These are phyloP conservation scores for Phytopythium oedochilum DNA, from an alignment of 352 stramenopile species.

Conservation along the genomic window DNA sequence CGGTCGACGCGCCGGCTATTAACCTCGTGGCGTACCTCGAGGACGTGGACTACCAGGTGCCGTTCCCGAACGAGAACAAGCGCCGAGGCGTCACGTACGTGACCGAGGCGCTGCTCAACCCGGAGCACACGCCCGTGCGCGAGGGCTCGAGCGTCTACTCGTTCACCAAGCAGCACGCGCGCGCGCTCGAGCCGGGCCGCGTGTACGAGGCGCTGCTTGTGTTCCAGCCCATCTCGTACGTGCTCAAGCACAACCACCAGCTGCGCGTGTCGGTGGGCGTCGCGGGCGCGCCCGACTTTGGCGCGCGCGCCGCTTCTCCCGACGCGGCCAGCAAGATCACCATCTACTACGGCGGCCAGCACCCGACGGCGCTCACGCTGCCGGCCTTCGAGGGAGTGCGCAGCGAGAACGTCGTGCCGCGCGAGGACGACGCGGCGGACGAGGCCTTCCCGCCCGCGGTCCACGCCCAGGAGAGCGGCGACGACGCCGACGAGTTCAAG, in stretches of 20 bases:
- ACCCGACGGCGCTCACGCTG: conserved; percentile 72
- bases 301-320: conserved; percentile 21
- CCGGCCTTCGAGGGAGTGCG: conserved; percentile 55
- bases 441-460: conserved; percentile 15
- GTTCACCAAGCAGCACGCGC: conserved; percentile 53
- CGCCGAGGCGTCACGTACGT: conserved; percentile 77
- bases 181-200: conserved; percentile 50
- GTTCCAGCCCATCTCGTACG: conserved; percentile 74
- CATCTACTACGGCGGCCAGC: conserved; percentile 63
- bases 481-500: conserved; percentile 51
- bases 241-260: conserved; percentile 74
- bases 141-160: conserved; percentile 61
- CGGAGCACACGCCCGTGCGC: conserved; percentile 56
- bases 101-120: conserved; percentile 70
- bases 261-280: conserved; percentile 68
- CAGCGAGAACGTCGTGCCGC: conserved; percentile 54
- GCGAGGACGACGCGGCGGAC: conserved; percentile 18
- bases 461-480: conserved; percentile 31
- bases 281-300: conserved; percentile 52
- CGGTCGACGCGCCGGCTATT: conserved; percentile 52
- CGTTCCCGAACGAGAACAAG: conserved; percentile 80
- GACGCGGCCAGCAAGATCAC: conserved; percentile 64
- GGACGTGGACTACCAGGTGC: conserved; percentile 65
- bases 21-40: conserved; percentile 75
- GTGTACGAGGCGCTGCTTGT: conserved; percentile 79